These are phyloP conservation scores for Aspergillus udagawae DNA, from an alignment of 2,329 filamentous ascomycete species.

Conservation along the genomic window DNA sequence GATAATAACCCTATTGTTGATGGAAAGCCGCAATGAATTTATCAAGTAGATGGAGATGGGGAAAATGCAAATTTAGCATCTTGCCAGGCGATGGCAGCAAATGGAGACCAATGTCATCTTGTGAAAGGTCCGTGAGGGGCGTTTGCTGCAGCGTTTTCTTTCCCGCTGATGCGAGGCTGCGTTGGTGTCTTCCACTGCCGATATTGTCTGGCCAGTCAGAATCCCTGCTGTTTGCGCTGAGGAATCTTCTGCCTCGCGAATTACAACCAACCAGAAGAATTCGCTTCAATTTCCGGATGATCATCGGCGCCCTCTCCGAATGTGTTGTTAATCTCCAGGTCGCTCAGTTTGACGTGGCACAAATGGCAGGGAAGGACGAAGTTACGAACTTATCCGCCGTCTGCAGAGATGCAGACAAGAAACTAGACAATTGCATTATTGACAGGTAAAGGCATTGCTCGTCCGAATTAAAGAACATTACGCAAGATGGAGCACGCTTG, in stretches of 20 bases:
- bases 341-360: not conserved
- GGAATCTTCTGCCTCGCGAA: not conserved
- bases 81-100: not conserved
- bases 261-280: not conserved
- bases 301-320: not conserved
- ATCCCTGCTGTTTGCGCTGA: not conserved
- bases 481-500: not conserved
- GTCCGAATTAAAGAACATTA: not conserved
- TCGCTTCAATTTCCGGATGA: not conserved
- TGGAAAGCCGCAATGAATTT: not conserved
- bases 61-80: not conserved
- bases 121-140: not conserved
- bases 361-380: not conserved
- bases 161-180: slow-evolving; percentile 20
- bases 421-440: not conserved
- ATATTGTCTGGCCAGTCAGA: slow-evolving; percentile 3
- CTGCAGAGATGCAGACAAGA: not conserved
- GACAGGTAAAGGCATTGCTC: not conserved
- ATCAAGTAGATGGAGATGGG: not conserved
- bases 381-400: not conserved
- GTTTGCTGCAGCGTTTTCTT: not conserved
- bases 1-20: not conserved
- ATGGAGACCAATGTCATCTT: not conserved
- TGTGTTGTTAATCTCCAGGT: not conserved
- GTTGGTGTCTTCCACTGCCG: slow-evolving; percentile 17